Percentiles rank a stretch among this genome's conserved stretches.
Conservation (phyloP, 2,329 filamentous ascomycete species). For the Pseudogymnoascus sp. region DNA sequence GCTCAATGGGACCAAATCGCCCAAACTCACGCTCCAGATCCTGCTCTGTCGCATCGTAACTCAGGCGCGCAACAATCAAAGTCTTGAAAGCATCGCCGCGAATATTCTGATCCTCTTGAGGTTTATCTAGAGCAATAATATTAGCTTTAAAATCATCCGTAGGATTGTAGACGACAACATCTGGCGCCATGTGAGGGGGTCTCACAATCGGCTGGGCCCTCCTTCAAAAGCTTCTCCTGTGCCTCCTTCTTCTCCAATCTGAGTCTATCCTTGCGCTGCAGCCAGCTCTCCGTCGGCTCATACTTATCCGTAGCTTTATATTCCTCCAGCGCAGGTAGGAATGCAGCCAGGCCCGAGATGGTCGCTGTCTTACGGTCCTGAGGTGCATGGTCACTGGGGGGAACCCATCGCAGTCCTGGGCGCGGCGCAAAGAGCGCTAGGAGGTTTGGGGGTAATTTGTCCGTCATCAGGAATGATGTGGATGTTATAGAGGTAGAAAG, state of each 20-base stretch:
- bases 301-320: constrained; percentile 74
- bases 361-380: constrained; percentile 70
- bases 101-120: constrained; percentile 76
- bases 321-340: constrained; percentile 61
- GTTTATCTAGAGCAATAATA: constrained; percentile 54
- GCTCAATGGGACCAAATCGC: constrained; percentile 87
- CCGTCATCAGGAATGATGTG: constrained; percentile 58
- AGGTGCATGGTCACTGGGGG: constrained; percentile 71
- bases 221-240: constrained; percentile 42
- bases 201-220: constrained; percentile 24
- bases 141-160: neutral
- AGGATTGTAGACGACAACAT: neutral
- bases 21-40: constrained; percentile 92
- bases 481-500: neutral
- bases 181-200: neutral
- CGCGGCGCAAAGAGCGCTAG: constrained; percentile 92
- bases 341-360: constrained; percentile 66
- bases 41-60: constrained; percentile 79
- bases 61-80: constrained; percentile 81
- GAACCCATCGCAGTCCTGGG: constrained; percentile 82
- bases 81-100: constrained; percentile 93
- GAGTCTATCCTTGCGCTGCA: constrained; percentile 76
- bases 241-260: constrained; percentile 69
- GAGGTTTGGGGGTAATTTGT: constrained; percentile 88
- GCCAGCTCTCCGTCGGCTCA: constrained; percentile 82